phyloP scores from a whole-genome alignment of 805 yeast species.

The Myxozyma vanderwaltii region DNA sequence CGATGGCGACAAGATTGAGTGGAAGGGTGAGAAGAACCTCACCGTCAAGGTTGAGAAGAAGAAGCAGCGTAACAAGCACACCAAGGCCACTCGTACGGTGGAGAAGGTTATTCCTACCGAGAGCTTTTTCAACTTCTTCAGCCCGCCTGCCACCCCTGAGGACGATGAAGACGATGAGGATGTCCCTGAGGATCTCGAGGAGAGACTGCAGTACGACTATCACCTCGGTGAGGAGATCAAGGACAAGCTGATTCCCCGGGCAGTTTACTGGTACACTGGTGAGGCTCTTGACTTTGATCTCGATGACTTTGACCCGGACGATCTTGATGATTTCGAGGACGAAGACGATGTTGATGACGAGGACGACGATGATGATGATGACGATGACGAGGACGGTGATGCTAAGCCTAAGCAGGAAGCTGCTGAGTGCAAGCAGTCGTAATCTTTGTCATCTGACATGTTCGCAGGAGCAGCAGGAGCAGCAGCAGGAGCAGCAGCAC shows the following conservation, averaged over 20 bases:
- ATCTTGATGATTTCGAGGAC: conserved; percentile 62
- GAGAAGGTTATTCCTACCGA: conserved; percentile 94
- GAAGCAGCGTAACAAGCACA: conserved; percentile 94
- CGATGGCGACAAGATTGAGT: conserved; percentile 80
- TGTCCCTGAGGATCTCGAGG: conserved; percentile 67
- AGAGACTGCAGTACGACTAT: conserved; percentile 85
- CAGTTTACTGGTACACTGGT: conserved; percentile 98
- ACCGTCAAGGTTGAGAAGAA: conserved; percentile 88
- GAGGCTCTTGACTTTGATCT: conserved; percentile 82
- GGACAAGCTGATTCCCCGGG: conserved; percentile 93
- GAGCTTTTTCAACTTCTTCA: conserved; percentile 93
- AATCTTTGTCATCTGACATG: conserved; percentile 1
- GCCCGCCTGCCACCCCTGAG: conserved; percentile 83
- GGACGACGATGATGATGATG: conserved; percentile 43
- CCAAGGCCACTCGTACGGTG: conserved; percentile 93
- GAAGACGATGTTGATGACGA: conserved; percentile 59
- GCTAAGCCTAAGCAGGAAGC: conserved; percentile 53
- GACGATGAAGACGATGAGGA: conserved; percentile 58
- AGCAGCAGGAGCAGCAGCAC: no score
- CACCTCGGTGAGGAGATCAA: conserved; percentile 95
- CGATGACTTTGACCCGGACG: conserved; percentile 62
- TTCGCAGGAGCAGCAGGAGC: neutral
- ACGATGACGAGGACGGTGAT: conserved; percentile 45
- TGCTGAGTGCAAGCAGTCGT: conserved; percentile 62
- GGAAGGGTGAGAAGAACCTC: conserved; percentile 83